Conservation (phyloP, 2,329 filamentous ascomycete genomes). For the Exophiala bonariae region DNA sequence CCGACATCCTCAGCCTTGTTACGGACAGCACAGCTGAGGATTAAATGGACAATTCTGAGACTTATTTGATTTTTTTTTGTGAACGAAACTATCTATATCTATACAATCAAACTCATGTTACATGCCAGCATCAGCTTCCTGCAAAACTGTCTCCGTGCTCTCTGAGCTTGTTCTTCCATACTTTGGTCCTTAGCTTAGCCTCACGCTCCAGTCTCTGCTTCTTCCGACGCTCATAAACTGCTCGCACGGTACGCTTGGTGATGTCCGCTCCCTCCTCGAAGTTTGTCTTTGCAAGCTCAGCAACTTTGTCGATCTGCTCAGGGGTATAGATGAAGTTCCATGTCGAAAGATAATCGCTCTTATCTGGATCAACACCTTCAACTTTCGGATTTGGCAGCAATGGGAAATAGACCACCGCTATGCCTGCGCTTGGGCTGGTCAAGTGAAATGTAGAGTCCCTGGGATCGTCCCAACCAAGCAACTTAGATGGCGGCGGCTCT, state of each 20-base stretch:
- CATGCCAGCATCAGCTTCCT: not conserved
- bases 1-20: too few relatives aligned
- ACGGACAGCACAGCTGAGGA: too few relatives aligned
- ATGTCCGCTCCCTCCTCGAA: conserved; percentile 79
- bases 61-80: too few relatives aligned
- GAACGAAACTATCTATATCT: too few relatives aligned
- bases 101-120: too few relatives aligned
- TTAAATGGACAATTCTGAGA: too few relatives aligned
- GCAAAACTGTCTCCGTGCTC: conserved; percentile 17
- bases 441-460: conserved; percentile 68
- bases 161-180: conserved; percentile 15
- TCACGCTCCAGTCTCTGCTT: conserved; percentile 59
- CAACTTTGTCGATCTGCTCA: conserved; percentile 82
- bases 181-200: conserved; percentile 35
- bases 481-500: conserved; percentile 56
- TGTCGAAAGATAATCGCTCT: conserved; percentile 83
- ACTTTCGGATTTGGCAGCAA: conserved; percentile 77
- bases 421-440: conserved; percentile 75
- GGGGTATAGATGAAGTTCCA: conserved; percentile 98
- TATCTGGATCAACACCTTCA: conserved; percentile 77
- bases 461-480: conserved; percentile 39
- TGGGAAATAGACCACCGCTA: conserved; percentile 88
- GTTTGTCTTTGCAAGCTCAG: conserved; percentile 80
- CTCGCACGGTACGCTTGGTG: conserved; percentile 74
- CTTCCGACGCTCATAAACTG: conserved; percentile 92